Conservation (phyloP, 805 yeast genomes). For the Limtongozyma cylindracea region DNA sequence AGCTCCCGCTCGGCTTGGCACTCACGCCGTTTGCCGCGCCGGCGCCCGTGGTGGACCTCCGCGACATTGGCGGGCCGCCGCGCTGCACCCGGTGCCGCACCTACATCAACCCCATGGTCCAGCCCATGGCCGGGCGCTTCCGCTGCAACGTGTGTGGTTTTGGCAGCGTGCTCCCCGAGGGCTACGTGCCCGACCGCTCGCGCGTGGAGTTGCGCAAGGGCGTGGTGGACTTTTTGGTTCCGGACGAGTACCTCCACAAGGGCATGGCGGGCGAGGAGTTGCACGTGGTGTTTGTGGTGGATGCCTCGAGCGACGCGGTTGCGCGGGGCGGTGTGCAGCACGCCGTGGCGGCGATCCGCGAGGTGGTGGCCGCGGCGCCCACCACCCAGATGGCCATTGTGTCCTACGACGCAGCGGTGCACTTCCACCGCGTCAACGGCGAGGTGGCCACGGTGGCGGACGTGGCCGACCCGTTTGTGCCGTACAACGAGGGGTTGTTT, state of each 20-base stretch:
- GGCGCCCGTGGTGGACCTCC: conserved; percentile 46
- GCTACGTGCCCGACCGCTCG: conserved; percentile 41
- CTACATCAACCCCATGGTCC: conserved; percentile 69
- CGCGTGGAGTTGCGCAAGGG: conserved; percentile 67
- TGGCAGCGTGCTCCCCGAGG: conserved; percentile 21
- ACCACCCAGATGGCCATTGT: conserved; percentile 18
- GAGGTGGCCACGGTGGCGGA: conserved; percentile 36
- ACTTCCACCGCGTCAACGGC: conserved; percentile 45
- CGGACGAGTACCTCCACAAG: conserved; percentile 39
- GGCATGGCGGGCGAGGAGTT: conserved; percentile 22
- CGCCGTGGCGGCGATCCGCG: conserved; percentile 40
- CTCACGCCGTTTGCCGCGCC: conserved; percentile 68
- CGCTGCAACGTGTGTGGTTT: conserved; percentile 76
- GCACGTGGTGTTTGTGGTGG: conserved; percentile 52
- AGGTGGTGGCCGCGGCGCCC: conserved; percentile 31
- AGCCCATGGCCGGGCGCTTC: conserved; percentile 34
- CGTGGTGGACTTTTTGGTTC: conserved; percentile 67
- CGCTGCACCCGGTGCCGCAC: conserved; percentile 85
- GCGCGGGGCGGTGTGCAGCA: conserved; percentile 33
- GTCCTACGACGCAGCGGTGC: conserved; percentile 48
- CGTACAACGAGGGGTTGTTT: conserved; percentile 52
- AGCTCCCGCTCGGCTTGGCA: conserved; percentile 61
- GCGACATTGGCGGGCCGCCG: conserved; percentile 16
- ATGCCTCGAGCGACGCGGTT: conserved; percentile 32
- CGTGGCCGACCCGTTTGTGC: conserved; percentile 59